Base-by-base conservation (phyloP, 75 land plant genomes). In the Sequoiadendron giganteum region DNA sequence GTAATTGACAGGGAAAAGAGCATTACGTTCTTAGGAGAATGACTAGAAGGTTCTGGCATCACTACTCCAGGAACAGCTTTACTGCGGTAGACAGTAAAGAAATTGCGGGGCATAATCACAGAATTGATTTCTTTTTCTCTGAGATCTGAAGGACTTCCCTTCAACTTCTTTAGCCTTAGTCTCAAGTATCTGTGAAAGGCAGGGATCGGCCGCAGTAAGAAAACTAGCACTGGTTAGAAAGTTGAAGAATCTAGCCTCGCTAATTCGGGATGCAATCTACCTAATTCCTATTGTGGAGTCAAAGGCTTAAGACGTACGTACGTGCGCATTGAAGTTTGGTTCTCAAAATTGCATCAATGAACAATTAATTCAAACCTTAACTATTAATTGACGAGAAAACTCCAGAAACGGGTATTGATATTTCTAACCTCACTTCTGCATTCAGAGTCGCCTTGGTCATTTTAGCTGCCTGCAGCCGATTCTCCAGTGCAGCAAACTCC, bases 371-470 rank as follows among this genome's bases (percentile, higher is more conserved):
- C 28, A 68, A 73, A 32, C 77, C 11, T 34, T 73, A 32, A 73
- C 38, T 73, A 34, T 5, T 42, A 82, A 82, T 1, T 18, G n/a
- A 21, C 38, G n/a, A 82, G 48, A 43, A 82, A 82, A 9, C 48
- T 14, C 10, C 4, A 11, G 10, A 10, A 45, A n/a, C 3, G 5
- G 10, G 4, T 28, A 45, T 18, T 43, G 48, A 11, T 42, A 36
- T 43, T 82, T 82, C 84, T 5, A 82, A 82, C 84, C 84, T 82
- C n/a, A 82, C 48, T 82, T 82, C 84, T 82, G 84, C 49, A 39
- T 8, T 25, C 10, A 82, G 48, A 40, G 28, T 82, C 16, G 48
- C 84, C 48, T 45, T 40, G 25, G 15, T 45, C 45, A 82, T 40
- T 49, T 39, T 40, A 21, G 25, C 84, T 5, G 28, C 48, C 48